phyloP scores from a whole-genome alignment of 345 rosid species.

The Trapa bicornis region DNA sequence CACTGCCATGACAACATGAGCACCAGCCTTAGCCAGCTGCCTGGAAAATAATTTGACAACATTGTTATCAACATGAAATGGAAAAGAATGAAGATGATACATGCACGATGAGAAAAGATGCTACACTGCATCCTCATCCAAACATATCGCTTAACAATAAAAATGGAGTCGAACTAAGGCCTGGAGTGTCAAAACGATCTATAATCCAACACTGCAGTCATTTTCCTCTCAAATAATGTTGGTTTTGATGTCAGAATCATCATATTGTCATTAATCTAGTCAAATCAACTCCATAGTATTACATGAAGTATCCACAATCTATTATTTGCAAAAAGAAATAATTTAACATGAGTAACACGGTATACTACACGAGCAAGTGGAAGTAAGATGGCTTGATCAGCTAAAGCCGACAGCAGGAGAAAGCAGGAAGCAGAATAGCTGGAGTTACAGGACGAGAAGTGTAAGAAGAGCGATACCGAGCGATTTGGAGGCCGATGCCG shows the following conservation, averaged over 20 bases:
- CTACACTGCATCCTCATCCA: not conserved
- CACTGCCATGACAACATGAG: constrained; percentile 95
- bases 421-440: not conserved
- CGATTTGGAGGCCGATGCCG: constrained; percentile 88
- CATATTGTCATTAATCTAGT: not conserved
- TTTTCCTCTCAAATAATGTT: not conserved
- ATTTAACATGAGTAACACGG: not conserved
- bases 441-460: not conserved
- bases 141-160: not conserved
- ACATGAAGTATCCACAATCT: not conserved
- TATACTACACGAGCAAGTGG: too few species aligned
- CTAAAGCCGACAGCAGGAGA: not conserved
- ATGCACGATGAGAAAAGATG: not conserved
- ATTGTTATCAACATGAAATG: not conserved
- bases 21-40: constrained; percentile 93
- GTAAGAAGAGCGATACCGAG: constrained; percentile 27
- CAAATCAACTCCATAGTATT: not conserved
- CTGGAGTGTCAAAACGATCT: not conserved
- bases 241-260: not conserved
- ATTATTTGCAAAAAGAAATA: not conserved
- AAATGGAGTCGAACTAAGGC: not conserved
- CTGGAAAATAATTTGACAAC: constrained; percentile 17
- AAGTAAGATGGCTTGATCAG: not conserved
- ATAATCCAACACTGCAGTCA: not conserved
- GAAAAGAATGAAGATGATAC: not conserved